phyloP scores from a whole-genome alignment of 1,284 basidiomycete genomes.

The Cyathus olla region DNA sequence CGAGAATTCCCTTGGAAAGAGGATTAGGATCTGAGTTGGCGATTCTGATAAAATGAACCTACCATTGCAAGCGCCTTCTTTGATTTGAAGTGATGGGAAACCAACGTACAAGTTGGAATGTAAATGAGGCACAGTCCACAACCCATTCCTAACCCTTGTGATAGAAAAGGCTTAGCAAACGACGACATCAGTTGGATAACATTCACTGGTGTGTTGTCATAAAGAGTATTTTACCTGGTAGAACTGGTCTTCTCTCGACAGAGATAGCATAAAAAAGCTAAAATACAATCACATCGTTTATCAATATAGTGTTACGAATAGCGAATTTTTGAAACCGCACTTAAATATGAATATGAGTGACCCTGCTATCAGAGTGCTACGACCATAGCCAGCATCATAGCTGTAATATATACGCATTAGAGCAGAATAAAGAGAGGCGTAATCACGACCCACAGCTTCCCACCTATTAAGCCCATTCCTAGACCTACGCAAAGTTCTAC shows the following conservation, averaged over 20 bases:
- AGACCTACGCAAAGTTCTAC: constrained; percentile 46
- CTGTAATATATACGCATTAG: constrained; percentile 3
- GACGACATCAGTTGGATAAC: neutral
- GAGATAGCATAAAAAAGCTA: constrained; percentile 48
- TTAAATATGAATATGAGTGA: constrained; percentile 37
- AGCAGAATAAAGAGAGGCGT: too few relatives aligned
- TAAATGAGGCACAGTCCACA: constrained; percentile 19
- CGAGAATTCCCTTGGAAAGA: constrained; percentile 23
- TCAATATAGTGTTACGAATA: neutral
- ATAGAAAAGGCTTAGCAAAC: constrained; percentile 26
- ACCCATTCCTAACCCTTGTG: constrained; percentile 31
- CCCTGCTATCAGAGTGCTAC: constrained; percentile 33
- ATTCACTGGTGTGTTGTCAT: too few relatives aligned
- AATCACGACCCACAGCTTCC: constrained; percentile 25
- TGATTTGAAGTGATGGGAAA: constrained; percentile 11
- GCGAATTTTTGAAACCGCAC: constrained; percentile 10
- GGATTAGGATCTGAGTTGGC: too few relatives aligned
- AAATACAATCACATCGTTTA: too few relatives aligned
- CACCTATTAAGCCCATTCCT: constrained; percentile 38
- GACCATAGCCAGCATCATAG: constrained; percentile 46
- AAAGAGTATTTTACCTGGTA: constrained; percentile 29
- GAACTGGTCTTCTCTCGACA: constrained; percentile 28
- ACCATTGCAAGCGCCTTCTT: constrained; percentile 5
- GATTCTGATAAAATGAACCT: neutral
- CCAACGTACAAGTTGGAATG: constrained; percentile 17